Percentiles rank a stretch among this genome's conserved stretches.
phyloP scores from a whole-genome alignment of 106 monocot species.

The Triglochin maritima region DNA sequence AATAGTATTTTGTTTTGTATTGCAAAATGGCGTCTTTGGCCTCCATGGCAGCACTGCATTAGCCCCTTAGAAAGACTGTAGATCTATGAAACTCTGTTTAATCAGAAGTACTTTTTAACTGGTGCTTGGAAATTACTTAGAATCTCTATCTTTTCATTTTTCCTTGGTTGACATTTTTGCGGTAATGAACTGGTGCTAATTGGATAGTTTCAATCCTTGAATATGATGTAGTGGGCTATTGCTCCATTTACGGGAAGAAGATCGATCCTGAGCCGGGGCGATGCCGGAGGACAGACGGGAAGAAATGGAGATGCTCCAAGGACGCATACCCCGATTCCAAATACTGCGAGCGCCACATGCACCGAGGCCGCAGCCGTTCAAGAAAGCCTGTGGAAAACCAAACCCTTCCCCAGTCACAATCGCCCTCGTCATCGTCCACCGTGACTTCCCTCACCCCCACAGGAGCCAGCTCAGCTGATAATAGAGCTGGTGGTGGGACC shows the following conservation, averaged over 20 bases:
- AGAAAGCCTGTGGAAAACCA: constrained; percentile 48
- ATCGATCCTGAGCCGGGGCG: constrained; percentile 69
- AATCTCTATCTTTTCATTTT: too few species aligned
- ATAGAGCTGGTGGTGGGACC: too few species aligned
- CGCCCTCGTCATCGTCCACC: constrained; percentile 31
- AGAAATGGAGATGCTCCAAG: constrained; percentile 84
- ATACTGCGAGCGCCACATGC: constrained; percentile 42
- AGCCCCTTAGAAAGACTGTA: too few species aligned
- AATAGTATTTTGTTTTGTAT: too few species aligned
- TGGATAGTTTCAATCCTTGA: too few species aligned
- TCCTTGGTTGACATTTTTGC: too few species aligned
- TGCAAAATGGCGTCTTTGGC: too few species aligned
- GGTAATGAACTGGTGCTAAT: too few species aligned
- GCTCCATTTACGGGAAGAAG: constrained; percentile 68
- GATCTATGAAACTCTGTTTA: too few species aligned
- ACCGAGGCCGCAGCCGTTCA: constrained; percentile 36
- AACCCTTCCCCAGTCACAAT: constrained; percentile 29
- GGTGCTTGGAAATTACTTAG: too few species aligned
- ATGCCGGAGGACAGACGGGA: constrained; percentile 72
- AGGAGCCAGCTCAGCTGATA: background rate
- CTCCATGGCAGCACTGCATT: too few species aligned
- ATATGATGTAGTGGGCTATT: constrained; percentile 40
- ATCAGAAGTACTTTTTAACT: too few species aligned
- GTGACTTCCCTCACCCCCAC: constrained; percentile 24
- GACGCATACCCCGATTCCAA: constrained; percentile 70